Percentiles rank a stretch among this genome's conserved stretches.
Conservation (phyloP, 139 green algal genomes). For the Coccomyxa sp. region DNA sequence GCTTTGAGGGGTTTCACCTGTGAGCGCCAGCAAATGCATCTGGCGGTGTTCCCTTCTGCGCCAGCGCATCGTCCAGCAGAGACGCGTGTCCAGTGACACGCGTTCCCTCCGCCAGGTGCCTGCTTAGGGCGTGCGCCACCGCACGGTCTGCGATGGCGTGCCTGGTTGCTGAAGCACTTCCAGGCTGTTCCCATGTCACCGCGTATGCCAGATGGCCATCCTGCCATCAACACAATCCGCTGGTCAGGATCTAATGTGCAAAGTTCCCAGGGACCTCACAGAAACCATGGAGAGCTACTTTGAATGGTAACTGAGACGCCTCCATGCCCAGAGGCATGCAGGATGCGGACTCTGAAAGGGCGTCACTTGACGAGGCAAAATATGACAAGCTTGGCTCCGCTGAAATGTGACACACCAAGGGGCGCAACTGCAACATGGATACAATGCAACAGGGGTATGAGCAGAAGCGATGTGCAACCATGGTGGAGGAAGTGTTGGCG, state of each 20-base stretch:
- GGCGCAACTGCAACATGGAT: background rate
- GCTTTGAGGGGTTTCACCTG: background rate
- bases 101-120: slow-evolving; percentile 45
- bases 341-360: background rate
- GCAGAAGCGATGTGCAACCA: background rate
- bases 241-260: background rate
- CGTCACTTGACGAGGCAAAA: background rate
- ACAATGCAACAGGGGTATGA: background rate
- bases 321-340: background rate
- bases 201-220: slow-evolving; percentile 75
- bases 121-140: slow-evolving; percentile 33
- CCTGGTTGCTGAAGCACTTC: slow-evolving; percentile 18
- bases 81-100: slow-evolving; percentile 21
- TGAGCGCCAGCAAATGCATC: slow-evolving; percentile 28
- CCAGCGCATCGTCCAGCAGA: slow-evolving; percentile 45
- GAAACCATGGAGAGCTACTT: background rate
- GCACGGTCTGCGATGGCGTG: slow-evolving; percentile 55
- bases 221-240: slow-evolving; percentile 7
- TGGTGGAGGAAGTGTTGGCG: background rate
- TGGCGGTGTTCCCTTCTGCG: background rate
- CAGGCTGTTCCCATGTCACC: slow-evolving; percentile 58
- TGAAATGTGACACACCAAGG: background rate
- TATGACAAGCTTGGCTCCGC: background rate
- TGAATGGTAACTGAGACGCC: background rate
- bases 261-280: too few relatives aligned